Evolutionary conservation across 1,284 basidiomycete genomes (phyloP).

Genomic region (Boletus semigastroideus): DNA sequence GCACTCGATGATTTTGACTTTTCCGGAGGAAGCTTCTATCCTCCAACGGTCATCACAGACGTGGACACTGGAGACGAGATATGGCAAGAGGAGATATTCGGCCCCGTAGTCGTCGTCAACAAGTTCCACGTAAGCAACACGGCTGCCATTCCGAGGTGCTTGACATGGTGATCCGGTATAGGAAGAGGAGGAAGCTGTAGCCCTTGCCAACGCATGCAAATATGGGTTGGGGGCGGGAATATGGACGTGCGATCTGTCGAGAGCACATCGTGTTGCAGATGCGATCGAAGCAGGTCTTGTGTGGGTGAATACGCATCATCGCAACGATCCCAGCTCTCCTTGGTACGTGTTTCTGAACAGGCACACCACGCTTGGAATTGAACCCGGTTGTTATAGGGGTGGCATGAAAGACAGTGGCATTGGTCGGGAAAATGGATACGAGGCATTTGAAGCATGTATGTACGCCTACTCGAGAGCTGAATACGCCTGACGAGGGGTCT

Average conservation of each 20-base stretch:
- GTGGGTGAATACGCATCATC: constrained; percentile 86
- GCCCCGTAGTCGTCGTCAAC: constrained; percentile 72
- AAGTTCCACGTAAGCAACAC: constrained; percentile 53
- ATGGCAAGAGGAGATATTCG: constrained; percentile 83
- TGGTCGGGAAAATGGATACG: constrained; percentile 78
- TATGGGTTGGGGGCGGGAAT: constrained; percentile 81
- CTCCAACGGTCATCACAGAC: constrained; percentile 70
- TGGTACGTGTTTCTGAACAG: constrained; percentile 50
- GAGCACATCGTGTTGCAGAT: constrained; percentile 68
- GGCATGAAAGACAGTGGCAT: constrained; percentile 85
- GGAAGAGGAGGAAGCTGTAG: constrained; percentile 64
- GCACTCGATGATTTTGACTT: constrained; percentile 69
- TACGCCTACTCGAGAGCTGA: not conserved
- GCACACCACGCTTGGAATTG: not conserved
- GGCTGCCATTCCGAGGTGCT: not conserved
- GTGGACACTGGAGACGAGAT: constrained; percentile 59
- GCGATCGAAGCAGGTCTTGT: constrained; percentile 72
- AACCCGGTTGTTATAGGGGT: constrained; percentile 50
- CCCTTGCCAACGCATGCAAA: constrained; percentile 70
- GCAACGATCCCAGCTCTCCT: constrained; percentile 84
- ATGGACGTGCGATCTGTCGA: constrained; percentile 73
- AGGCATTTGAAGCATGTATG: constrained; percentile 75
- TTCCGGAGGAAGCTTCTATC: constrained; percentile 67
- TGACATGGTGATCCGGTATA: constrained; percentile 25
- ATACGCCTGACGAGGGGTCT: constrained; percentile 6